These are phyloP conservation scores for Gossypium herbaceum DNA, from an alignment of 345 rosid species.

Conservation along the genomic window DNA sequence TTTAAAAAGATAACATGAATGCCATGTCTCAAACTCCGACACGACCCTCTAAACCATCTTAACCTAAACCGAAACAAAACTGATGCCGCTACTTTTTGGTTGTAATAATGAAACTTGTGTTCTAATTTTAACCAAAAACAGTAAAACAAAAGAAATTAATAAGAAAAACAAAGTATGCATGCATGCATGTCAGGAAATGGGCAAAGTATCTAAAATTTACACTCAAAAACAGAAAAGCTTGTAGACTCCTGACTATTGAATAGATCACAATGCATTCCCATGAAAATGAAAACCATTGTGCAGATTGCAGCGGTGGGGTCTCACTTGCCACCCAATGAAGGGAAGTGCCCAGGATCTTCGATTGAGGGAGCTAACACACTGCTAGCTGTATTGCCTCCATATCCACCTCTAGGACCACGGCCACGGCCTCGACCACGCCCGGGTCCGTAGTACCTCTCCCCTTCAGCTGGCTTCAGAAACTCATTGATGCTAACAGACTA, in stretches of 20 bases:
- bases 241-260: conserved; percentile 18
- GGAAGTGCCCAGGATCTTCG: conserved; percentile 84
- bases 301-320: conserved; percentile 6
- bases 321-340: conserved; percentile 88
- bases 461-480: conserved; percentile 94
- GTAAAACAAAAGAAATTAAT: background rate
- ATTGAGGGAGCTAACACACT: conserved; percentile 60
- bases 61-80: conserved; percentile 35
- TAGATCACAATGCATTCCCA: conserved; percentile 24
- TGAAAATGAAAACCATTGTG: conserved; percentile 5
- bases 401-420: conserved; percentile 64
- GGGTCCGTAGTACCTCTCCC: conserved; percentile 48
- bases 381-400: conserved; percentile 28
- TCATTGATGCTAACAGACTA: conserved; percentile 89
- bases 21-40: background rate
- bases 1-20: background rate
- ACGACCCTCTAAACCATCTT: background rate
- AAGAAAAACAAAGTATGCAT: background rate
- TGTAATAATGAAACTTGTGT: conserved; percentile 19
- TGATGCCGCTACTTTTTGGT: conserved; percentile 26
- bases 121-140: conserved; percentile 12
- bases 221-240: conserved; percentile 32
- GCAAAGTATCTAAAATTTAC: conserved; percentile 44
- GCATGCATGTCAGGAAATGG: conserved; percentile 10
- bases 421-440: conserved; percentile 76